phyloP scores from a whole-genome alignment of 2,329 filamentous ascomycete genomes.

The Conoideocrella luteorostrata region DNA sequence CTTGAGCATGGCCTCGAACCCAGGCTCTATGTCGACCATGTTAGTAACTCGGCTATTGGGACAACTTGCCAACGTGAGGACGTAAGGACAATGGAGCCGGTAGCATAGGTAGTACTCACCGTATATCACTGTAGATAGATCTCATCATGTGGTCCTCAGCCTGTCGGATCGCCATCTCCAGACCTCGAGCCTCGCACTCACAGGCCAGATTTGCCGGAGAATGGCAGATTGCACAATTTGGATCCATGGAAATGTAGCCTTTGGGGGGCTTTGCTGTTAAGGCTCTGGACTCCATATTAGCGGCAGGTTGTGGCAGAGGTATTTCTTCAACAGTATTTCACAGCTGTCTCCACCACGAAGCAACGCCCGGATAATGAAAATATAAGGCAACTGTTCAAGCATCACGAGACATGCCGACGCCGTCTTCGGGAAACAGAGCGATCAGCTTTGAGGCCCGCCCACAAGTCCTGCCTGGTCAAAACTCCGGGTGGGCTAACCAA shows the following conservation, averaged over 20 bases:
- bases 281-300: conserved; percentile 49
- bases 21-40: conserved; percentile 40
- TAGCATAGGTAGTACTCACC: conserved; percentile 36
- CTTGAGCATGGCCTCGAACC: conserved; percentile 60
- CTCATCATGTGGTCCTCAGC: conserved; percentile 60
- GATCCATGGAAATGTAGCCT: conserved; percentile 57
- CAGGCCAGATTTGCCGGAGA: conserved; percentile 52
- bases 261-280: conserved; percentile 33
- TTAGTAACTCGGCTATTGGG: conserved; percentile 13
- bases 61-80: neutral
- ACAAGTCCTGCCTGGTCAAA: too few species aligned
- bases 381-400: neutral
- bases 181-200: conserved; percentile 60
- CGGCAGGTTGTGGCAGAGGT: conserved; percentile 12
- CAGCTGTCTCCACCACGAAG: neutral
- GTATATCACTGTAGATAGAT: conserved; percentile 55
- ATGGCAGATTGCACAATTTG: conserved; percentile 62
- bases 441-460: neutral
- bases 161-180: conserved; percentile 56
- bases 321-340: conserved; percentile 2
- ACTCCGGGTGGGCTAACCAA: too few species aligned
- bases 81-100: neutral
- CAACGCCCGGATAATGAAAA: neutral
- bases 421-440: neutral
- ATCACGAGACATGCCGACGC: neutral